These are phyloP conservation scores for Paraconiothyrium sp. DNA, from an alignment of 2,329 filamentous ascomycete genomes.

Conservation along the genomic window DNA sequence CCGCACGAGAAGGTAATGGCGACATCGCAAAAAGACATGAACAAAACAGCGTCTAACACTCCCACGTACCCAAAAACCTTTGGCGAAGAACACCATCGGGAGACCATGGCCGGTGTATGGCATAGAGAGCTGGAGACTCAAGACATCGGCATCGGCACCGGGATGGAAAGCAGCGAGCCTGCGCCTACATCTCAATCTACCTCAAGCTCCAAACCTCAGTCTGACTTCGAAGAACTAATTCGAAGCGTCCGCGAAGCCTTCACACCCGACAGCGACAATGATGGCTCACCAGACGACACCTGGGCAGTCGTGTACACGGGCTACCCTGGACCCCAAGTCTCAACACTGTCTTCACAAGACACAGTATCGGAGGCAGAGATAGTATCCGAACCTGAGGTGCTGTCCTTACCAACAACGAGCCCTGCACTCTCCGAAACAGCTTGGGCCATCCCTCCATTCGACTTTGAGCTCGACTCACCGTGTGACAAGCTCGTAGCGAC, in stretches of 20 bases:
- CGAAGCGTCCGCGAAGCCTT: not conserved
- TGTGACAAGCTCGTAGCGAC: not conserved
- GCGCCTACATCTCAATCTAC: not conserved
- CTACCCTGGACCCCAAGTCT: not conserved
- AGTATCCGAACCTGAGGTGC: not conserved
- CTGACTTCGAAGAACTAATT: not conserved
- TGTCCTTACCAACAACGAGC: not conserved
- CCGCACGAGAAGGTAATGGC: not conserved
- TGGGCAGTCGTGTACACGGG: constrained; percentile 16
- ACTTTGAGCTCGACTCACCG: not conserved
- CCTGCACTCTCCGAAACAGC: not conserved
- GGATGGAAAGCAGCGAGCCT: not conserved
- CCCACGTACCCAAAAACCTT: not conserved
- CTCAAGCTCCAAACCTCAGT: not conserved
- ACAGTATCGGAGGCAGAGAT: not conserved
- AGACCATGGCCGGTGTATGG: not conserved
- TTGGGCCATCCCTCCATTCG: not conserved
- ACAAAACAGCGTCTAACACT: not conserved
- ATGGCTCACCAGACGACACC: constrained; percentile 4
- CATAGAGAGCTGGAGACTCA: not conserved
- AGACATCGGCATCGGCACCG: not conserved
- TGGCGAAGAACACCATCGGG: not conserved
- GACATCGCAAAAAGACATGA: not conserved
- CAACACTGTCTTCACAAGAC: not conserved
- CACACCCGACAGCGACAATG: not conserved